phyloP scores from a whole-genome alignment of 2,329 filamentous ascomycete species.

The Aureobasidium mangrovei region DNA sequence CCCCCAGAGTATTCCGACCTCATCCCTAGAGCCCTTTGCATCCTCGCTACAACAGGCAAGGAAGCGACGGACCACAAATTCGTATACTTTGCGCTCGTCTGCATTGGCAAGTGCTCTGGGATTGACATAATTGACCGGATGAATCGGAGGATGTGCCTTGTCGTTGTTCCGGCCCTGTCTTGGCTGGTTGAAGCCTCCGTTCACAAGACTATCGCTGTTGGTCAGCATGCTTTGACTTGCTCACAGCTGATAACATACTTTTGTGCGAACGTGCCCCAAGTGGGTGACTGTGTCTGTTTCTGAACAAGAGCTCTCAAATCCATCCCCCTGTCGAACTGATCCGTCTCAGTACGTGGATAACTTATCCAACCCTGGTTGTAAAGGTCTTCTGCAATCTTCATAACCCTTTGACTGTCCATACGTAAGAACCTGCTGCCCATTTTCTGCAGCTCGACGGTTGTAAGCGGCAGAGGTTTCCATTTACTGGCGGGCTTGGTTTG shows the following conservation, averaged over 20 bases:
- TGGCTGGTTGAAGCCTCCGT: conserved; percentile 72
- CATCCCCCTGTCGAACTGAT: conserved; percentile 87
- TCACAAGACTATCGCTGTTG: conserved; percentile 43
- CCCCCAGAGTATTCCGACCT: conserved; percentile 77
- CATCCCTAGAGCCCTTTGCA: conserved; percentile 75
- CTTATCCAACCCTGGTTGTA: conserved; percentile 96
- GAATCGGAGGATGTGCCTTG: conserved; percentile 94
- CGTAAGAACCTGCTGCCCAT: conserved; percentile 80
- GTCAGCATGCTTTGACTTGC: not conserved
- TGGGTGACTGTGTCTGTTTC: conserved; percentile 68
- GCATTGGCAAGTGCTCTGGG: conserved; percentile 51
- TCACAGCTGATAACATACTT: not conserved
- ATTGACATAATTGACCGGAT: conserved; percentile 79
- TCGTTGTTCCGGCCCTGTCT: conserved; percentile 83
- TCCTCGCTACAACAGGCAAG: conserved; percentile 94
- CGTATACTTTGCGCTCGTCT: conserved; percentile 72
- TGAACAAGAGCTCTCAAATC: conserved; percentile 70
- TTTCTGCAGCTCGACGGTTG: conserved; percentile 93
- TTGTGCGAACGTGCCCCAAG: conserved; percentile 77
- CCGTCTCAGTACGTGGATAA: conserved; percentile 94
- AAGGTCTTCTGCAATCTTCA: conserved; percentile 74
- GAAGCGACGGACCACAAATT: conserved; percentile 86
- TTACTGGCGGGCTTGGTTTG: conserved; percentile 87
- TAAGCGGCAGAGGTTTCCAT: conserved; percentile 87
- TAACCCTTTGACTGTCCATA: conserved; percentile 86